Percentiles rank a stretch among this genome's conserved stretches.
phyloP scores from a whole-genome alignment of 306 rosid genomes.

The Notholithocarpus densiflorus region DNA sequence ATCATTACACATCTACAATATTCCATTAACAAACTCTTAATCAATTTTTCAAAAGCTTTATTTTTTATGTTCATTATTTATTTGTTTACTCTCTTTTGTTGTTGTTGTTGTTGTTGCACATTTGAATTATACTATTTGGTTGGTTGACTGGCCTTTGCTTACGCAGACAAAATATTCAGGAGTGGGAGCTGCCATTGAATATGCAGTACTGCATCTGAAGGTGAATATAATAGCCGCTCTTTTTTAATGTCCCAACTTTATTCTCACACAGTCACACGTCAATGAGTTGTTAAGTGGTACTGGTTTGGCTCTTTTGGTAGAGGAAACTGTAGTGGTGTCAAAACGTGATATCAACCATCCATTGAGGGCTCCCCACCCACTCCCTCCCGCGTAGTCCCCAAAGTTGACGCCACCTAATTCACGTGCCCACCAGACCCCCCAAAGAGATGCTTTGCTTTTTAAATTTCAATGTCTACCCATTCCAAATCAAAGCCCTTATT shows the following conservation, averaged over 20 bases:
- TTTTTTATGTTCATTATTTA: neutral
- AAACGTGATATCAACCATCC: no score
- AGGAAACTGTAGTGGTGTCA: no score
- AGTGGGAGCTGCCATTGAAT: constrained; percentile 96
- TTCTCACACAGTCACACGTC: neutral
- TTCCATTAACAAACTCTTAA: no score
- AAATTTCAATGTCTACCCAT: no score
- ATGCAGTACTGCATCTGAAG: constrained; percentile 82
- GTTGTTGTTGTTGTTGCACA: neutral
- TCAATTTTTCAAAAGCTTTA: neutral
- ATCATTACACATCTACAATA: no score
- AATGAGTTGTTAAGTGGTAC: neutral
- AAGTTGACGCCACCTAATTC: no score
- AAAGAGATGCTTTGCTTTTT: no score
- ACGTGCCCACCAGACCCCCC: no score
- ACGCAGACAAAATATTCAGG: constrained; percentile 78
- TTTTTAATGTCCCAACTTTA: neutral
- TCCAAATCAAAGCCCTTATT: no score
- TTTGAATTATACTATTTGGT: constrained; percentile 3
- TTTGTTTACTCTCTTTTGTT: neutral
- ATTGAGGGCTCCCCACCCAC: no score
- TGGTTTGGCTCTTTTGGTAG: neutral
- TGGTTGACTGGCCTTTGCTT: constrained; percentile 17
- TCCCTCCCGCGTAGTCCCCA: no score
- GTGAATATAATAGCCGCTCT: constrained; percentile 30